These are phyloP conservation scores for Lagenaria siceraria DNA, from an alignment of 306 rosid genomes.

Conservation along the genomic window DNA sequence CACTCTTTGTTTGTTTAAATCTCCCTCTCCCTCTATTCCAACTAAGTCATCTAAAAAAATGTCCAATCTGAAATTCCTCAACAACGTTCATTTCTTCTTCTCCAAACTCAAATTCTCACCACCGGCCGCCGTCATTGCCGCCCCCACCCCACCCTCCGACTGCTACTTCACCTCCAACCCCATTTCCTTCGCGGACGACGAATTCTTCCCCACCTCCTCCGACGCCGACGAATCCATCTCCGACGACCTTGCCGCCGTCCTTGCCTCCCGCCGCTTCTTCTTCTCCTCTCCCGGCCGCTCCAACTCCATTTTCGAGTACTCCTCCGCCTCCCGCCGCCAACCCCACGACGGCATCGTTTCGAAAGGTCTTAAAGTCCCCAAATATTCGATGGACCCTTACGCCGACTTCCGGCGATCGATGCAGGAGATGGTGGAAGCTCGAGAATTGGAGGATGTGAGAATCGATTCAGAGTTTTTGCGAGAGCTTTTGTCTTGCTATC, in stretches of 20 bases:
- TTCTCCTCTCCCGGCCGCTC: constrained; percentile 83
- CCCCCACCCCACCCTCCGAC: constrained; percentile 1
- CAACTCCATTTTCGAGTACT: constrained; percentile 62
- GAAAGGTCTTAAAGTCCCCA: constrained; percentile 27
- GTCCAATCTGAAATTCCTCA: not conserved
- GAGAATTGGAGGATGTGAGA: constrained; percentile 15
- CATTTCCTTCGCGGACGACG: constrained; percentile 4
- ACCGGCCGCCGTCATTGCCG: not conserved
- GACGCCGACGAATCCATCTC: constrained; percentile 19
- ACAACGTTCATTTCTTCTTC: constrained; percentile 9
- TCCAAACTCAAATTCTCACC: constrained; percentile 48
- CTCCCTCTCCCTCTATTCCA: not conserved
- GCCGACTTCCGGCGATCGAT: constrained; percentile 45
- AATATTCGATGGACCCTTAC: constrained; percentile 41
- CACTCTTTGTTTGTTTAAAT: not conserved
- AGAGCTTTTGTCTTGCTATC: constrained; percentile 46
- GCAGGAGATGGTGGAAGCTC: constrained; percentile 51
- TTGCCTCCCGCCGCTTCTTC: constrained; percentile 71
- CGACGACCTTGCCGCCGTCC: constrained; percentile 42
- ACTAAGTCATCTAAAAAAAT: not conserved
- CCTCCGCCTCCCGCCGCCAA: not conserved
- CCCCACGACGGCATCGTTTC: not conserved
- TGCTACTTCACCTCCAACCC: constrained; percentile 17
- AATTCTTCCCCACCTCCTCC: constrained; percentile 9
- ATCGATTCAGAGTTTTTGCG: constrained; percentile 43